A percentile compares a stretch with the other conserved stretches of the same genome.
Conservation (phyloP, 2,329 filamentous ascomycete species). For the Emericellopsis atlantica region DNA sequence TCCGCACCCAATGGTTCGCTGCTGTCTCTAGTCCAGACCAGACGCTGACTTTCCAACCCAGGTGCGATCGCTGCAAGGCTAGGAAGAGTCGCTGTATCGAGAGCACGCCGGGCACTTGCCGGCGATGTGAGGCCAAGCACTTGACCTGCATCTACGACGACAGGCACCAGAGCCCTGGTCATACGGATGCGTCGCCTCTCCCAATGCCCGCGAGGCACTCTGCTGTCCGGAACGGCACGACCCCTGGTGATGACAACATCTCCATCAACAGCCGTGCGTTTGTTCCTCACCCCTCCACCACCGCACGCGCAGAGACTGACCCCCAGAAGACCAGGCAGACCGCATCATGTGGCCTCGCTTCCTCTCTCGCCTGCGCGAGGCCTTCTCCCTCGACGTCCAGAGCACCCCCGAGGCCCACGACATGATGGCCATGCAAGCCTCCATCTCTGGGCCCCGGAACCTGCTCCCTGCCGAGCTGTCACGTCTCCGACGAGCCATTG, state of each 20-base stretch:
- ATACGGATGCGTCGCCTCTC: too few species aligned
- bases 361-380: constrained; percentile 10
- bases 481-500: constrained; percentile 9
- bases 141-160: constrained; percentile 9
- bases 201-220: too few species aligned
- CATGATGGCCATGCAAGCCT: constrained; percentile 8
- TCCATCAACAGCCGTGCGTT: constrained; percentile 6
- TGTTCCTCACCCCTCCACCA: neutral
- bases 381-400: constrained; percentile 13
- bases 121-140: constrained; percentile 13
- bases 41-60: constrained; percentile 1
- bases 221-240: neutral
- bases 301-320: neutral
- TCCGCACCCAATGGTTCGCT: neutral
- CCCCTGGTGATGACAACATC: constrained; percentile 5
- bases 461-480: constrained; percentile 7
- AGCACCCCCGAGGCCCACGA: constrained; percentile 7
- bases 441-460: constrained; percentile 4
- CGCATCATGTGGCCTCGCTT: constrained; percentile 14
- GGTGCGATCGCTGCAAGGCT: constrained; percentile 19
- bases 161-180: too few species aligned
- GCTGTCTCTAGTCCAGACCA: neutral
- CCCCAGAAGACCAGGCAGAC: constrained; percentile 7
- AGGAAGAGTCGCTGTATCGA: constrained; percentile 21
- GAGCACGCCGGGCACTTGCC: constrained; percentile 10